Conservation (phyloP, 2,329 filamentous ascomycete genomes). For the Pyrenophora teres region DNA sequence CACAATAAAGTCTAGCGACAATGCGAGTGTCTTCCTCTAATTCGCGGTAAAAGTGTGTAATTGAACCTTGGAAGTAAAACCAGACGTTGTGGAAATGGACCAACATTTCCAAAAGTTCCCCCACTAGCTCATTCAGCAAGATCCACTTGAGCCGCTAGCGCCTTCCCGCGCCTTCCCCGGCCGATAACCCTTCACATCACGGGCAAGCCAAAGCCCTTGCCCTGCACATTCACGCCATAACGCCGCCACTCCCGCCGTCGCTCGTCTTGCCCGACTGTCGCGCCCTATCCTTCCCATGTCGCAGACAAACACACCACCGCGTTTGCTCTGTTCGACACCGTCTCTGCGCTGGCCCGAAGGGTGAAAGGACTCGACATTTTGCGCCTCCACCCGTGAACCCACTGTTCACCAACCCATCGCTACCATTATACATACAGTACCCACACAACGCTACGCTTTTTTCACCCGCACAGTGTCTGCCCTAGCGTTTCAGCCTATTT, state of each 20-base stretch:
- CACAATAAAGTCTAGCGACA: neutral
- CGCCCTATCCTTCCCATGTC: constrained; percentile 38
- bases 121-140: constrained; percentile 19
- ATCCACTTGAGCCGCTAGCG: constrained; percentile 13
- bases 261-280: constrained; percentile 10
- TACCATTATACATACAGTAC: neutral
- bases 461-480: neutral
- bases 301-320: constrained; percentile 32
- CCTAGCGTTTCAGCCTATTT: constrained; percentile 12
- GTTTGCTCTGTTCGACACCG: constrained; percentile 35
- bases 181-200: constrained; percentile 9
- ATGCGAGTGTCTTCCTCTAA: neutral
- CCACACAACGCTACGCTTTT: neutral
- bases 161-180: constrained; percentile 20
- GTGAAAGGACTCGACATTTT: constrained; percentile 28
- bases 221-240: constrained; percentile 18
- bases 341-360: constrained; percentile 43
- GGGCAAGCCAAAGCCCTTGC: constrained; percentile 14
- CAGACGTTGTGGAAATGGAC: neutral
- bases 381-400: constrained; percentile 8
- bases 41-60: neutral
- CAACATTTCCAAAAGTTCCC: constrained; percentile 17
- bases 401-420: constrained; percentile 18
- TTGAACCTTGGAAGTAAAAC: neutral
- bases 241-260: constrained; percentile 18